A percentile compares a stretch with the other conserved stretches of the same genome.
These are phyloP conservation scores for Mycena floridula DNA, from an alignment of 768 basidiomycete species.

Conservation along the genomic window DNA sequence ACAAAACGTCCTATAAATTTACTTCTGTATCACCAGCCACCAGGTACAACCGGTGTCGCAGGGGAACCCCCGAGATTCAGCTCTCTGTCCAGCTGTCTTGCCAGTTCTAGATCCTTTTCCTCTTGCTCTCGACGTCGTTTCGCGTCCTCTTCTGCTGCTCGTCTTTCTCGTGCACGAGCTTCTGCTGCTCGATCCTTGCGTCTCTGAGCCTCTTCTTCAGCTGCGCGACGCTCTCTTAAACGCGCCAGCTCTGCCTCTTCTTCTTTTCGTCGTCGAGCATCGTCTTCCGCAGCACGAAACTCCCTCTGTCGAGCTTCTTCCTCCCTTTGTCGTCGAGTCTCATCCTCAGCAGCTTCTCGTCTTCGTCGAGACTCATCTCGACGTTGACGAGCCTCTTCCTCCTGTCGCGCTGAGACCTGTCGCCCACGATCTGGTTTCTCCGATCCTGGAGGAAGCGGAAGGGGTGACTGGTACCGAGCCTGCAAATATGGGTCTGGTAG, in stretches of 20 bases:
- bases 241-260: constrained; percentile 11
- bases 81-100: constrained; percentile 47
- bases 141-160: constrained; percentile 12
- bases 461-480: constrained; percentile 45
- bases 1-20: too few relatives aligned
- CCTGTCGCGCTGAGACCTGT: constrained; percentile 3
- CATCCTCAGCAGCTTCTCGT: too few relatives aligned
- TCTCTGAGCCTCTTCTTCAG: constrained; percentile 25
- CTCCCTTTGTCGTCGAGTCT: too few relatives aligned
- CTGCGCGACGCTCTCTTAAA: constrained; percentile 25
- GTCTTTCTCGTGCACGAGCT: not conserved
- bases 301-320: constrained; percentile 28
- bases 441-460: constrained; percentile 45
- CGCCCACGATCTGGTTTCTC: not conserved
- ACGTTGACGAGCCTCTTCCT: not conserved
- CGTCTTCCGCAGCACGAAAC: constrained; percentile 28
- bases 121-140: constrained; percentile 16
- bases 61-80: constrained; percentile 29
- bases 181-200: constrained; percentile 2
- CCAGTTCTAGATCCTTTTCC: constrained; percentile 40
- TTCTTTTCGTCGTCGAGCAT: constrained; percentile 16
- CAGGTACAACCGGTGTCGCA: not conserved
- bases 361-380: not conserved
- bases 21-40: not conserved
- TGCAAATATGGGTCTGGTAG: constrained; percentile 37